Percentiles rank a stretch among this genome's conserved stretches.
phyloP scores from a whole-genome alignment of 257 asterid genomes.

The Solanum acaule region DNA sequence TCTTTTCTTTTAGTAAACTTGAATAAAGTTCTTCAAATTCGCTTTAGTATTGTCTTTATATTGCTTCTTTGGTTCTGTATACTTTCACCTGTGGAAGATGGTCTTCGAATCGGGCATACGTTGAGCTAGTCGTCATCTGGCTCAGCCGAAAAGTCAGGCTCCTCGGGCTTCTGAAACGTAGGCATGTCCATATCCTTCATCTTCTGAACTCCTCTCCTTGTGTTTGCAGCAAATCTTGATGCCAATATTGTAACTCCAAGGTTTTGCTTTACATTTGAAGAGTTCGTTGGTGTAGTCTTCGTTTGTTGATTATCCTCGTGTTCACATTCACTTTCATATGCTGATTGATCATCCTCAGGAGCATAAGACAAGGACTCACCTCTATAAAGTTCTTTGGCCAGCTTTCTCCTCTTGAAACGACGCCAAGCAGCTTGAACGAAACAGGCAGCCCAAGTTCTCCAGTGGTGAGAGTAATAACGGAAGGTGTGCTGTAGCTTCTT shows the following conservation, averaged over 20 bases:
- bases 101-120: too few relatives aligned
- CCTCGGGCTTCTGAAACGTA: too few relatives aligned
- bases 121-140: too few relatives aligned
- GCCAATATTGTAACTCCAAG: too few relatives aligned
- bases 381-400: conserved; percentile 32
- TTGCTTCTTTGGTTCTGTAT: too few relatives aligned
- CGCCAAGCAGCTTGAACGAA: conserved; percentile 78
- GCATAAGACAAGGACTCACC: conserved; percentile 33
- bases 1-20: not conserved
- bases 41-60: not conserved
- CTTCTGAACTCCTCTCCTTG: too few relatives aligned
- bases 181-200: too few relatives aligned
- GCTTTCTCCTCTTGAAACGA: conserved; percentile 36
- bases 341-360: conserved; percentile 12
- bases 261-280: conserved; percentile 6
- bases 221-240: too few relatives aligned
- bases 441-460: conserved; percentile 88
- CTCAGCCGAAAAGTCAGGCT: too few relatives aligned
- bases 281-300: not conserved
- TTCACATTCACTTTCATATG: conserved; percentile 1
- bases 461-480: conserved; percentile 69
- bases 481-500: conserved; percentile 76
- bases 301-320: conserved; percentile 14
- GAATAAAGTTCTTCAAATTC: not conserved
- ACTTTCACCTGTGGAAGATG: too few relatives aligned